Evolutionary conservation across 108 stramenopile genomes (phyloP).

Genomic region (Thalassiosira profunda): DNA sequence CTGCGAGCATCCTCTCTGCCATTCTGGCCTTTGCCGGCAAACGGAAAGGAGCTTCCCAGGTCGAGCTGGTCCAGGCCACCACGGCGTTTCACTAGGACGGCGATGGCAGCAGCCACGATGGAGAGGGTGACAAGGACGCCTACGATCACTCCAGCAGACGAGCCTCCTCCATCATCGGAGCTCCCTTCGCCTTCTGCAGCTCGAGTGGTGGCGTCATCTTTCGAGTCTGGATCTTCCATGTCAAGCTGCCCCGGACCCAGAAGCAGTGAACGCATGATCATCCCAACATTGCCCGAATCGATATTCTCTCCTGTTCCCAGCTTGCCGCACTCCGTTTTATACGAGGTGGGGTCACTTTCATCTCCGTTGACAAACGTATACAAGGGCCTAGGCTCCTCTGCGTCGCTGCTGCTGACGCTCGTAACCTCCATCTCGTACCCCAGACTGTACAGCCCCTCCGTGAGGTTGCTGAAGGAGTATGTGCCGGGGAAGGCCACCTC

Average conservation of each 20-base stretch:
- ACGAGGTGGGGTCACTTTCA: constrained; percentile 14
- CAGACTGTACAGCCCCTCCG: constrained; percentile 36
- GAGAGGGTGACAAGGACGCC: neutral
- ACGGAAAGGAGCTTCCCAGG: neutral
- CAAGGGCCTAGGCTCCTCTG: constrained; percentile 7
- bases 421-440: constrained; percentile 19
- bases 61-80: no score
- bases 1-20: neutral
- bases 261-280: constrained; percentile 7
- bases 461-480: constrained; percentile 32
- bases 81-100: neutral
- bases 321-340: constrained; percentile 35
- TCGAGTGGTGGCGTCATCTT: neutral
- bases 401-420: neutral
- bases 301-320: constrained; percentile 24
- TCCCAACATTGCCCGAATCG: constrained; percentile 24
- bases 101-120: neutral
- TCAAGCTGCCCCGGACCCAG: neutral
- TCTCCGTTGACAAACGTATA: constrained; percentile 26
- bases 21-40: neutral
- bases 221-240: neutral
- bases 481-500: constrained; percentile 23
- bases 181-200: neutral
- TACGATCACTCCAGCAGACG: constrained; percentile 4
- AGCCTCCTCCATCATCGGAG: neutral